These are phyloP conservation scores for Backusella liffmaniae DNA, from an alignment of 192 early-diverging fungal species.

Conservation along the genomic window DNA sequence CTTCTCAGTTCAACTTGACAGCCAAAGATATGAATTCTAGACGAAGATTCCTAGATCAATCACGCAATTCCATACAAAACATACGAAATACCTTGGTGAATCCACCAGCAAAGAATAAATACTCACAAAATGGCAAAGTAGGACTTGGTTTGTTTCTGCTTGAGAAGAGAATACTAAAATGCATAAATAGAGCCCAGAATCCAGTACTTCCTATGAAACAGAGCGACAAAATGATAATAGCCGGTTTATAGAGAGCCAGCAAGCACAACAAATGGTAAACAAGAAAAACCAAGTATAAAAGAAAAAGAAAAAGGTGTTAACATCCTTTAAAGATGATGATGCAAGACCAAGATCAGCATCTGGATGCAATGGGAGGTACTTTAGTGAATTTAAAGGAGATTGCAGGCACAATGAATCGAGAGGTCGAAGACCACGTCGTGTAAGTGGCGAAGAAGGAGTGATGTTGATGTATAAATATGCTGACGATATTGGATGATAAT, in stretches of 20 bases:
- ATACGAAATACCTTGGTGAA: conserved; percentile 32
- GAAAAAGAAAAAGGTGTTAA: neutral
- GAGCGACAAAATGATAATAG: conserved; percentile 28
- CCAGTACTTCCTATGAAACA: conserved; percentile 15
- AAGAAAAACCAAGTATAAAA: neutral
- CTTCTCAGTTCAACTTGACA: conserved; percentile 43
- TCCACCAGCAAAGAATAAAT: conserved; percentile 26
- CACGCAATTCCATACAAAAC: conserved; percentile 20
- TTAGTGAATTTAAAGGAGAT: conserved; percentile 57
- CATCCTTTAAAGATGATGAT: conserved; percentile 42
- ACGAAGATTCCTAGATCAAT: conserved; percentile 23
- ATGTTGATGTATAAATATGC: neutral
- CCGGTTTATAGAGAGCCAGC: conserved; percentile 34
- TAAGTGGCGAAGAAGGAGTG: conserved; percentile 12
- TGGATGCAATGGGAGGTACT: conserved; percentile 56
- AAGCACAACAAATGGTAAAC: conserved; percentile 36
- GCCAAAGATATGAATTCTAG: conserved; percentile 36
- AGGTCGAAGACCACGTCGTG: conserved; percentile 57
- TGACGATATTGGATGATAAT: neutral
- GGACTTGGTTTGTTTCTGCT: neutral
- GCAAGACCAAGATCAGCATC: conserved; percentile 57
- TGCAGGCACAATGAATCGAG: conserved; percentile 53
- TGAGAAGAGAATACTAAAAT: neutral
- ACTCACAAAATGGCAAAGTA: conserved; percentile 10
- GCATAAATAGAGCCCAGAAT: conserved; percentile 2